Evolutionary conservation across 768 basidiomycete species (phyloP).

Genomic region (Mycena vitilis): DNA sequence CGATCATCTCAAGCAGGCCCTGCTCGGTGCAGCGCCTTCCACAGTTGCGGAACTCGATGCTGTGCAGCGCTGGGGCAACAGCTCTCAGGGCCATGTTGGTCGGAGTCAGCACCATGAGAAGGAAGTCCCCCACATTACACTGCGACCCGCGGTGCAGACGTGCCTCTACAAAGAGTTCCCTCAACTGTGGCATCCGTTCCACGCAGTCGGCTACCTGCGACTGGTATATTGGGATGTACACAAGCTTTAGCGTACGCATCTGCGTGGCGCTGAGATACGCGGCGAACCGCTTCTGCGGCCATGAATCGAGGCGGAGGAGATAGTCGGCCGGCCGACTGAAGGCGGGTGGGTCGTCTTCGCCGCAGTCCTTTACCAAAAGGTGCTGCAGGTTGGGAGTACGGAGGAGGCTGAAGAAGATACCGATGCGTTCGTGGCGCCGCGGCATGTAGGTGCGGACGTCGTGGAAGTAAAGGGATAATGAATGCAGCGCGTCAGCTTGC

Average conservation of each 20-base stretch:
- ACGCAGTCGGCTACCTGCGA: conserved; percentile 32
- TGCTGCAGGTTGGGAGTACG: conserved; percentile 20
- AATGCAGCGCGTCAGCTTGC: conserved; percentile 13
- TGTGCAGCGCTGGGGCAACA: conserved; percentile 12
- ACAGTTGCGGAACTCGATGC: conserved; percentile 33
- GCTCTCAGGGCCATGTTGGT: background rate
- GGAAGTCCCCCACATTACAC: conserved; percentile 25
- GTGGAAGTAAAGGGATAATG: conserved; percentile 26
- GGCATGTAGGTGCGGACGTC: conserved; percentile 13
- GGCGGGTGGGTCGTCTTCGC: background rate
- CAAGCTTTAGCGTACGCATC: conserved; percentile 23
- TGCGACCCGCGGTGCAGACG: conserved; percentile 16
- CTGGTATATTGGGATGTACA: conserved; percentile 29
- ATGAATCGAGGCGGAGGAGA: conserved; percentile 10
- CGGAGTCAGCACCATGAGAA: conserved; percentile 18
- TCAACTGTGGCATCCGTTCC: conserved; percentile 21
- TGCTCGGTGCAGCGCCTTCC: conserved; percentile 34
- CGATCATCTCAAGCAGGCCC: conserved; percentile 30
- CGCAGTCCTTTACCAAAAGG: conserved; percentile 14
- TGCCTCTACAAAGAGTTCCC: conserved; percentile 26
- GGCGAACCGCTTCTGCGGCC: conserved; percentile 29
- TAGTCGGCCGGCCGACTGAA: conserved; percentile 43
- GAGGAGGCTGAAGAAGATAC: conserved; percentile 27
- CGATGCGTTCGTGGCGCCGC: conserved; percentile 17
- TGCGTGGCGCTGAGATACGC: conserved; percentile 24